Conservation (phyloP, 768 basidiomycete genomes). For the Serendipita sp. region DNA sequence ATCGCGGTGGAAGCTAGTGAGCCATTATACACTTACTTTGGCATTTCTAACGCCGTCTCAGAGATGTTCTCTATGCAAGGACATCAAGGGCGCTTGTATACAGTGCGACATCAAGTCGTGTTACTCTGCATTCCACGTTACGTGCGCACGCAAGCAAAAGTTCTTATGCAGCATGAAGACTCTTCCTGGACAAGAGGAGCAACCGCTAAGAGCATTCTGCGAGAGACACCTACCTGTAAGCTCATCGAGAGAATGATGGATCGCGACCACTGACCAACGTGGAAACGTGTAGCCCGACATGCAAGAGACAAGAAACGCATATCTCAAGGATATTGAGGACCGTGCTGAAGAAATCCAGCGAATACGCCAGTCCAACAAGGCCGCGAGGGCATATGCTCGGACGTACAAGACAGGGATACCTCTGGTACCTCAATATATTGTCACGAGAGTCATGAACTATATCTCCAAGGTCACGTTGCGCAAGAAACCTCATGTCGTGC, state of each 20-base stretch:
- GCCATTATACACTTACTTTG: constrained; percentile 19
- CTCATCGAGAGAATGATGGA: background rate
- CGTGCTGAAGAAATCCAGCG: constrained; percentile 3
- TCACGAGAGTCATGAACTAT: constrained; percentile 65
- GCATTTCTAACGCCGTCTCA: constrained; percentile 7
- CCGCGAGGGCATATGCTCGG: constrained; percentile 82
- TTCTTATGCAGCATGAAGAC: constrained; percentile 78
- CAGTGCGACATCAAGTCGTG: constrained; percentile 87
- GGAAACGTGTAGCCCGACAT: constrained; percentile 43
- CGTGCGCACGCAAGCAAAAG: constrained; percentile 81
- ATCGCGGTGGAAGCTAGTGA: constrained; percentile 83
- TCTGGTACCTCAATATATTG: constrained; percentile 71
- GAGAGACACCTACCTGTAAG: constrained; percentile 83
- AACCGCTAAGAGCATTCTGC: constrained; percentile 66
- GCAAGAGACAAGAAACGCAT: constrained; percentile 40
- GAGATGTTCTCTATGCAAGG: constrained; percentile 53
- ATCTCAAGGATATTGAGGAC: constrained; percentile 35
- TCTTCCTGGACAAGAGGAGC: constrained; percentile 50
- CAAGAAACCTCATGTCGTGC: constrained; percentile 64
- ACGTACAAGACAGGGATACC: constrained; percentile 88
- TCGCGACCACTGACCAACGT: no score
- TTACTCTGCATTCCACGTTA: constrained; percentile 86
- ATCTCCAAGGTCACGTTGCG: constrained; percentile 50
- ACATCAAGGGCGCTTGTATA: constrained; percentile 72
- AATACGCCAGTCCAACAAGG: constrained; percentile 35